These are phyloP conservation scores for Coniochaeta sp. DNA, from an alignment of 2,329 filamentous ascomycete species.

Conservation along the genomic window DNA sequence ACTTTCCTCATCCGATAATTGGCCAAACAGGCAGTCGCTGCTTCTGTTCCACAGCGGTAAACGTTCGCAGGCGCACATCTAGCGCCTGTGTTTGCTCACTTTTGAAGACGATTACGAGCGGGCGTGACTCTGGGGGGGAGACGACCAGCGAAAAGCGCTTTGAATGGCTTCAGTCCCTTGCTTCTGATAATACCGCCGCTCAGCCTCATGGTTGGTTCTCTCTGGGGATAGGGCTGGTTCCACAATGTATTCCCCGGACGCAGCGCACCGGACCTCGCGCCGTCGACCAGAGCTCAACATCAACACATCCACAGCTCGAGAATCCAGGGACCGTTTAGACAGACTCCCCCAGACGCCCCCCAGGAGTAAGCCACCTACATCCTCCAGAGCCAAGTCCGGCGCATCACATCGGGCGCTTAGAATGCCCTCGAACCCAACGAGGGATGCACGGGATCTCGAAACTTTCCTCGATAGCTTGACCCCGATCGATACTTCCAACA, in stretches of 20 bases:
- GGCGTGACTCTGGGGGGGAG: neutral
- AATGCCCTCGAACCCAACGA: constrained; percentile 12
- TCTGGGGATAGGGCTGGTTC: neutral
- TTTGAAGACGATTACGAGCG: neutral
- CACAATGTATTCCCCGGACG: constrained; percentile 2
- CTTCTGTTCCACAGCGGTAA: neutral
- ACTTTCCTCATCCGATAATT: neutral
- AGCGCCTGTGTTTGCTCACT: neutral
- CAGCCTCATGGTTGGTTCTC: neutral
- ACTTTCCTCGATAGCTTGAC: constrained; percentile 31
- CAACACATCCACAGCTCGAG: constrained; percentile 18
- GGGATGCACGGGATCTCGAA: constrained; percentile 23
- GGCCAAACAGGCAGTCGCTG: neutral
- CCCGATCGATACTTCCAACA: constrained; percentile 28
- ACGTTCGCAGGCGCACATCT: neutral
- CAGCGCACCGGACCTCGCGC: constrained; percentile 10
- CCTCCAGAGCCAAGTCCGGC: constrained; percentile 23
- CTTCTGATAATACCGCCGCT: neutral
- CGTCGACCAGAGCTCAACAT: constrained; percentile 30
- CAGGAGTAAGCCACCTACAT: constrained; percentile 16
- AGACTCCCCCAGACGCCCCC: constrained; percentile 21
- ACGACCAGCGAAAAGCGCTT: neutral
- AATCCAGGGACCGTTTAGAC: constrained; percentile 9
- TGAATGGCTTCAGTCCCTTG: neutral
- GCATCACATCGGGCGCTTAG: constrained; percentile 25